Percentiles rank a stretch among this genome's conserved stretches.
Evolutionary conservation across 2,329 filamentous ascomycete genomes (phyloP).

Genomic region (Penicillium sp.): DNA sequence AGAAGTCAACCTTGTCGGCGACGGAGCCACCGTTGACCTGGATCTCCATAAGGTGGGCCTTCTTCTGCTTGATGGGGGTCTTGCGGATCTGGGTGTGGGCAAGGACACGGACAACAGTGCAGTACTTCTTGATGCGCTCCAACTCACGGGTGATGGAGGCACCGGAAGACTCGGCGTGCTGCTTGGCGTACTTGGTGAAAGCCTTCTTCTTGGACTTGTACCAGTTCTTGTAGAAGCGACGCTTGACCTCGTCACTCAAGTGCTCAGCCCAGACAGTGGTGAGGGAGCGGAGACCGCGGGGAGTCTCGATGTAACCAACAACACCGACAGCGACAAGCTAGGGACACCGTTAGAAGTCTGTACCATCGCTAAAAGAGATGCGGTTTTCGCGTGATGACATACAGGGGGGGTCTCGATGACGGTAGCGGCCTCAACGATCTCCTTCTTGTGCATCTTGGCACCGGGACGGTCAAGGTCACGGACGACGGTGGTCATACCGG

Average conservation of each 20-base stretch:
- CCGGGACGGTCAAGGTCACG: constrained; percentile 98
- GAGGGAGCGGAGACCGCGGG: constrained; percentile 97
- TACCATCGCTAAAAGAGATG: too few species aligned
- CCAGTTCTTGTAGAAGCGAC: constrained; percentile 99
- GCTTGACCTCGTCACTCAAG: constrained; percentile 96
- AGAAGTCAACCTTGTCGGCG: constrained; percentile 95
- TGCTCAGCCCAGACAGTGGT: constrained; percentile 99
- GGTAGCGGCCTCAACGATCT: constrained; percentile 82
- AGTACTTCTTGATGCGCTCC: constrained; percentile 99
- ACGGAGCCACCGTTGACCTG: constrained; percentile 98
- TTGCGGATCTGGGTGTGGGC: constrained; percentile 99
- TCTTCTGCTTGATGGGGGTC: constrained; percentile 99
- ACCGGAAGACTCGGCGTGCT: constrained; percentile 91
- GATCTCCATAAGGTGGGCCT: constrained; percentile 99
- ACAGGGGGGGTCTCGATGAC: constrained; percentile 93
- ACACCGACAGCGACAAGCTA: constrained; percentile 99
- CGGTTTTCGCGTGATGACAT: constrained; percentile 44
- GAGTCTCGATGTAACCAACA: constrained; percentile 99
- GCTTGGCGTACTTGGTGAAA: constrained; percentile 99
- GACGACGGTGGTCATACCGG: constrained; percentile 99
- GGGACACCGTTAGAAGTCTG: constrained; percentile 14
- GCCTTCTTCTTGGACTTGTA: constrained; percentile 99
- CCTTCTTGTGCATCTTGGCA: constrained; percentile 99
- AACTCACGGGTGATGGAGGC: constrained; percentile 91
- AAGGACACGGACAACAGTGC: constrained; percentile 97